Conservation (phyloP, 805 yeast species). For the Kuraishia ogatae region DNA sequence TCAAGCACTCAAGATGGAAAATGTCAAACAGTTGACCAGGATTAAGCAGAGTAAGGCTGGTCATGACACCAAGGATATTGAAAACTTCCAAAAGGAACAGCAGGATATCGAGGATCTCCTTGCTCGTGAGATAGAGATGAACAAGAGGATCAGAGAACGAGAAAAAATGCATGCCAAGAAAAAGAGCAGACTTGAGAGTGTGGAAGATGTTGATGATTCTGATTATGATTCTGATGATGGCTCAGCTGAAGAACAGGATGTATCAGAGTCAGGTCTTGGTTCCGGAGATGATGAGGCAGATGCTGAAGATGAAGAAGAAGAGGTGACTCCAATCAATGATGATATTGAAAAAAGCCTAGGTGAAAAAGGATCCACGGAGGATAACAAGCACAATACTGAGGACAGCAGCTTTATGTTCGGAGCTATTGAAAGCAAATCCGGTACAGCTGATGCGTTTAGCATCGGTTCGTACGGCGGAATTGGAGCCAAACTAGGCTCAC, state of each 20-base stretch:
- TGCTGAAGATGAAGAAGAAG: conserved; percentile 14
- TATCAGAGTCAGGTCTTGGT: background rate
- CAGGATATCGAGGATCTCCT: conserved; percentile 12
- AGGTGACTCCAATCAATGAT: conserved; percentile 11
- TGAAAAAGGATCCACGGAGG: conserved; percentile 11
- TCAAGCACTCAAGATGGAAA: background rate
- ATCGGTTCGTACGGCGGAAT: background rate
- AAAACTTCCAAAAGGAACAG: conserved; percentile 4
- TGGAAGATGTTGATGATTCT: conserved; percentile 12
- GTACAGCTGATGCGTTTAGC: background rate
- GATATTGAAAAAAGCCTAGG: conserved; percentile 15
- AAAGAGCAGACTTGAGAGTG: conserved; percentile 7
- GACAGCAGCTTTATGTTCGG: conserved; percentile 1
- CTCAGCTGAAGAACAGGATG: conserved; percentile 8
- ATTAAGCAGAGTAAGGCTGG: conserved; percentile 1
- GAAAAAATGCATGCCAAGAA: conserved; percentile 8
- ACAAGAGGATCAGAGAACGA: conserved; percentile 5
- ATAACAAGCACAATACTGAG: background rate
- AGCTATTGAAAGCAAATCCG: background rate
- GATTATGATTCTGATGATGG: conserved; percentile 14
- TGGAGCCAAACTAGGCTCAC: background rate
- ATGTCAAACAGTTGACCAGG: conserved; percentile 1
- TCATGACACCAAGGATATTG: background rate
- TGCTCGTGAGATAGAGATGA: conserved; percentile 13
- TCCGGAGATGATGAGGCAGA: conserved; percentile 10